Percentiles rank a stretch among this genome's conserved stretches.
phyloP scores from a whole-genome alignment of 805 yeast genomes.

The Metschnikowia henanensis region DNA sequence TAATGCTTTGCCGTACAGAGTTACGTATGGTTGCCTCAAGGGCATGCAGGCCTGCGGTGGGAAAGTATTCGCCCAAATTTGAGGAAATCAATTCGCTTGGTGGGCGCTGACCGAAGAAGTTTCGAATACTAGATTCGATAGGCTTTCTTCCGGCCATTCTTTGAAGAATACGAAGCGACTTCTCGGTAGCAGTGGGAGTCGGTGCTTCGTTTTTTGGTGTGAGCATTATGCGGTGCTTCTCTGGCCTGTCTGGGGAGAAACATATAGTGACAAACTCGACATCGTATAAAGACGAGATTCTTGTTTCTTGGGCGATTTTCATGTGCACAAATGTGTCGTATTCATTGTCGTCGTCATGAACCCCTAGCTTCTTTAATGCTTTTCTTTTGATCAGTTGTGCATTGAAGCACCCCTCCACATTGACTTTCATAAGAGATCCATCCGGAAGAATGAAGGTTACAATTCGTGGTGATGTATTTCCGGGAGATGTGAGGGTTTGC shows the following conservation, averaged over 20 bases:
- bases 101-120: constrained; percentile 85
- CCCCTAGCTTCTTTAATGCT: constrained; percentile 58
- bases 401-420: constrained; percentile 76
- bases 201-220: constrained; percentile 68
- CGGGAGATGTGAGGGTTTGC: constrained; percentile 2
- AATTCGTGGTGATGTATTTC: constrained; percentile 5
- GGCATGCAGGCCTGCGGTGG: constrained; percentile 69
- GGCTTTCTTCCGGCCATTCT: constrained; percentile 19
- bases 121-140: constrained; percentile 32
- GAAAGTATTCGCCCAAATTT: constrained; percentile 88
- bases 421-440: constrained; percentile 67
- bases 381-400: constrained; percentile 76
- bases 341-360: constrained; percentile 41
- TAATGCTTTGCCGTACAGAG: constrained; percentile 76
- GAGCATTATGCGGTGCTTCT: constrained; percentile 67
- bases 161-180: constrained; percentile 48
- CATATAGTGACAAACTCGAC: constrained; percentile 82
- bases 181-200: constrained; percentile 54
- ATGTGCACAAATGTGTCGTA: constrained; percentile 65
- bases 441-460: constrained; percentile 74
- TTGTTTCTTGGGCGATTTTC: constrained; percentile 15
- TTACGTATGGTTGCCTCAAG: constrained; percentile 80
- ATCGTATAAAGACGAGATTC: constrained; percentile 56
- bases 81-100: constrained; percentile 90
- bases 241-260: constrained; percentile 69